Percentiles rank a stretch among this genome's conserved stretches.
These are phyloP conservation scores for Cercis canadensis DNA, from an alignment of 306 rosid genomes.

Conservation along the genomic window DNA sequence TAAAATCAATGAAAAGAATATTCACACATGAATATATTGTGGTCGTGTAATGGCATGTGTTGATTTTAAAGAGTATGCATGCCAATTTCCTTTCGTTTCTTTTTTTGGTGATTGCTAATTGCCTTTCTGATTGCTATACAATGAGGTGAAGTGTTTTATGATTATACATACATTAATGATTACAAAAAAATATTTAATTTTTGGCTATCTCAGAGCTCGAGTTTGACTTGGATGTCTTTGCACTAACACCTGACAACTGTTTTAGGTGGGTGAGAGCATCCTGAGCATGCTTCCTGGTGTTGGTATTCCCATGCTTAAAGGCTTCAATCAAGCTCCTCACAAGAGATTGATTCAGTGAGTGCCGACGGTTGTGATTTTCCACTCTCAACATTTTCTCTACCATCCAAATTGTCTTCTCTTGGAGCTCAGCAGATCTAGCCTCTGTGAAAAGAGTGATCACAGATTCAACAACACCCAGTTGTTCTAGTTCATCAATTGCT, in stretches of 20 bases:
- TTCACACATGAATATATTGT: too few relatives aligned
- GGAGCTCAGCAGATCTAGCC: slow-evolving; percentile 53
- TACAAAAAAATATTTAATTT: not conserved
- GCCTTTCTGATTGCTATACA: slow-evolving; percentile 27
- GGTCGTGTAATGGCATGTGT: not conserved
- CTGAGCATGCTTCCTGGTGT: slow-evolving; percentile 53
- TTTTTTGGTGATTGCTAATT: too few relatives aligned
- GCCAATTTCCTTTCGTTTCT: slow-evolving; percentile 13
- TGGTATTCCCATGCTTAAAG: slow-evolving; percentile 53
- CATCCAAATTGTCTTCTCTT: slow-evolving; percentile 60
- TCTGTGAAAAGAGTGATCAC: slow-evolving; percentile 51
- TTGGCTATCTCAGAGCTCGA: slow-evolving; percentile 30
- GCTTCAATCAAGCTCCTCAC: slow-evolving; percentile 65
- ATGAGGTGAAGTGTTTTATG: slow-evolving; percentile 13
- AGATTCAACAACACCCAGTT: slow-evolving; percentile 44
- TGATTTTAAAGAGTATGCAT: not conserved
- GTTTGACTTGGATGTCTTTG: slow-evolving; percentile 40
- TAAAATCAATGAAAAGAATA: too few relatives aligned
- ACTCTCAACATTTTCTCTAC: slow-evolving; percentile 57
- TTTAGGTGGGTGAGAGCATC: slow-evolving; percentile 56
- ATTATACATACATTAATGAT: slow-evolving; percentile 16
- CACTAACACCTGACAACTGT: slow-evolving; percentile 54
- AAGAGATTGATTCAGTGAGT: slow-evolving; percentile 56
- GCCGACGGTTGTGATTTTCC: slow-evolving; percentile 44
- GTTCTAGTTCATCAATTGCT: slow-evolving; percentile 52